Evolutionary conservation across 257 asterid genomes (phyloP).

Genomic region (Craterostigma plantagineum): DNA sequence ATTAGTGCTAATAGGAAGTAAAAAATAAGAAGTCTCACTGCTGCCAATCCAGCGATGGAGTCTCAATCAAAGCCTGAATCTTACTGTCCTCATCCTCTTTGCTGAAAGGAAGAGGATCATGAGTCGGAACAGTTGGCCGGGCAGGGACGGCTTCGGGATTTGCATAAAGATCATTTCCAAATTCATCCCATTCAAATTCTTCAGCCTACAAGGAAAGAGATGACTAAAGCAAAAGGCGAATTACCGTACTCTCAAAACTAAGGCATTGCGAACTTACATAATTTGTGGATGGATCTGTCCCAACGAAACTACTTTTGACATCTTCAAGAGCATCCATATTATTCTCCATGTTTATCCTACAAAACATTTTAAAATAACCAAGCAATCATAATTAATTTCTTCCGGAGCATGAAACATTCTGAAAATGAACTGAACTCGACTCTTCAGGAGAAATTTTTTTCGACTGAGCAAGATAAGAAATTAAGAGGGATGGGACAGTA

Average conservation of each 20-base stretch:
- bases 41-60: conserved; percentile 98
- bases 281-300: conserved; percentile 40
- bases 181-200: conserved; percentile 79
- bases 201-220: conserved; percentile 45
- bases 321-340: conserved; percentile 43
- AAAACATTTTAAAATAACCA: no score
- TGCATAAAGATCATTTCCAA: conserved; percentile 81
- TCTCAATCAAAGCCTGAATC: conserved; percentile 76
- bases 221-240: no score
- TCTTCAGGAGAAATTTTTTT: no score
- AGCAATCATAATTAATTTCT: conserved; percentile 16
- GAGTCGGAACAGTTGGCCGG: conserved; percentile 33
- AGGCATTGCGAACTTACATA: conserved; percentile 38
- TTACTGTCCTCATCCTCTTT: conserved; percentile 91
- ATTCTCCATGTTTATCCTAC: conserved; percentile 49
- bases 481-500: conserved; percentile 49
- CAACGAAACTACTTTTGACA: conserved; percentile 32
- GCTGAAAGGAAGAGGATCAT: conserved; percentile 47
- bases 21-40: conserved; percentile 25
- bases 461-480: conserved; percentile 17
- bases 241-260: conserved; percentile 1
- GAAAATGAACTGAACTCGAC: background rate
- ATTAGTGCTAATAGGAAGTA: no score
- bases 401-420: conserved; percentile 4
- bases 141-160: conserved; percentile 44